Percentiles rank a stretch among this genome's conserved stretches.
These are phyloP conservation scores for Botryotinia convoluta DNA, from an alignment of 2,329 filamentous ascomycete species.

Conservation along the genomic window DNA sequence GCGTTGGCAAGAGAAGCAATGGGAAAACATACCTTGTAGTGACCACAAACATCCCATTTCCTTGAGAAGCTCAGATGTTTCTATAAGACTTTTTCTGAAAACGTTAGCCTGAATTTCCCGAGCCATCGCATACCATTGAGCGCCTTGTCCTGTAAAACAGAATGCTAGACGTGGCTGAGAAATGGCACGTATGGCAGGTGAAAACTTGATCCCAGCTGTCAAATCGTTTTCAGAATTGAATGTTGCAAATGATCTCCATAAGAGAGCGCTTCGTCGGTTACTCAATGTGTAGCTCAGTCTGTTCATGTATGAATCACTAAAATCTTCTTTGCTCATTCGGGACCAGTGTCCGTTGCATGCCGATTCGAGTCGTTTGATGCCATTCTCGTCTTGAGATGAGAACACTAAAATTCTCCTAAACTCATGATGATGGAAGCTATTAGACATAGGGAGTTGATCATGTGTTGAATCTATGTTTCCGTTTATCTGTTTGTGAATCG, in stretches of 20 bases:
- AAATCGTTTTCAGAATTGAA: background rate
- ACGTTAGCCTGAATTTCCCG: constrained; percentile 17
- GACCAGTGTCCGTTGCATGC: background rate
- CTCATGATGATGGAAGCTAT: background rate
- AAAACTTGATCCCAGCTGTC: constrained; percentile 16
- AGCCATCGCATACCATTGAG: constrained; percentile 27
- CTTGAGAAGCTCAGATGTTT: background rate
- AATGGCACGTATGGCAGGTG: background rate
- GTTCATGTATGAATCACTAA: background rate
- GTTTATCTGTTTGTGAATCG: background rate
- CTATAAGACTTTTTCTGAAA: background rate
- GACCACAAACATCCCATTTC: constrained; percentile 14
- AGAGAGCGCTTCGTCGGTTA: background rate
- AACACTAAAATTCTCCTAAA: background rate
- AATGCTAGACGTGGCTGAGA: background rate
- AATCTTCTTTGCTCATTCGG: background rate
- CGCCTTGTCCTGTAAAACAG: constrained; percentile 21
- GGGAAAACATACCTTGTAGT: background rate
- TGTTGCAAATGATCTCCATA: background rate
- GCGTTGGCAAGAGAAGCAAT: background rate
- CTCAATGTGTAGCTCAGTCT: constrained; percentile 19
- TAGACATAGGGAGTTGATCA: background rate
- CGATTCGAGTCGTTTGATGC: background rate
- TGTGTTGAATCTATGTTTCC: too few relatives aligned
- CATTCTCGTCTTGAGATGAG: constrained; percentile 4